Base-by-base conservation (phyloP, 108 stramenopile species). In the Cyclotella atomus region DNA sequence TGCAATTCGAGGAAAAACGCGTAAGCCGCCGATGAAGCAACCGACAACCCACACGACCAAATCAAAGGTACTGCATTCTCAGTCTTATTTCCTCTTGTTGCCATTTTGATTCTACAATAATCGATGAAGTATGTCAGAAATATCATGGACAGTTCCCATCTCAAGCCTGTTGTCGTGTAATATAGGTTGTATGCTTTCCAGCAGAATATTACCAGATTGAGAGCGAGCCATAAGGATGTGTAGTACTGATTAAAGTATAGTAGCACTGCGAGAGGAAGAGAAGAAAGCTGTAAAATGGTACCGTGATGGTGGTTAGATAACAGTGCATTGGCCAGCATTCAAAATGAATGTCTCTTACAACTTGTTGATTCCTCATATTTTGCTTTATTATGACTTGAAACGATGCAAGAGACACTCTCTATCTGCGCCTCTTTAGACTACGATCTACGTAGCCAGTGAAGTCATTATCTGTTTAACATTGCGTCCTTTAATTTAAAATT, bases 61-160 rank as follows among this genome's bases (percentile, higher is more conserved):
- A 69, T 46, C 25, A 90, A 73, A 24, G 89, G 86, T 27, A 60
- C 53, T 19, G 78, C 76, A 61, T 86, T 84, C 56, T 87, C 88
- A 4, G 86, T 85, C 73, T 87, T 90, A 66, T 90, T 90, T 24
- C 89, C 89, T 53, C 81, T 81, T 15, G 84, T 59, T 21, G 89
- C 86, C 27, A 89, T 57, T 30, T 59, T 71, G 20, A 87, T 65
- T 20, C 89, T 78, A 35, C 74, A 61, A 43, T 35, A 49, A 70
- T 90, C 86, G 21, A 87, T 71, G 32, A 79, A 66, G 32, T 72
- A 73, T 35, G 82, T 65, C 41, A 89, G 45, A 59, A 89, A 64
- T n/a, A 84, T 45, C 68, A 84, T 55, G 24, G 76, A 63, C 29
- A 74, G 20, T 47, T 83, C 87, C 82, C 83, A 87, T 25, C 71